Base-by-base conservation (phyloP, 306 rosid species). In the Gillenia trifoliata region DNA sequence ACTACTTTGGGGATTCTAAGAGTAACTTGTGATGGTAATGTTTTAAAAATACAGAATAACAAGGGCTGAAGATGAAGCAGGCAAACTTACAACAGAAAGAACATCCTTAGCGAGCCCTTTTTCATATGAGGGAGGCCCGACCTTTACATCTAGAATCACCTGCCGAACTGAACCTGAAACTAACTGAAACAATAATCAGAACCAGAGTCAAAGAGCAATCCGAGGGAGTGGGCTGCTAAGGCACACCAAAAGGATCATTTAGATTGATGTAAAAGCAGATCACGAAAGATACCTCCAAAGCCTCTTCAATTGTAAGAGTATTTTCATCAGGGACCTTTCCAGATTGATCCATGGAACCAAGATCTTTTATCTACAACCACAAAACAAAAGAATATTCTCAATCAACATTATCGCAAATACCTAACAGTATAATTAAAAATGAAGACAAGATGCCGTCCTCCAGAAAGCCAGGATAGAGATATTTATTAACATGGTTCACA, bases 41-140 rank as follows among this genome's bases (percentile, higher is more conserved):
- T 23, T 77, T 11, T 34, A 29, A 43, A 31, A 33, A 70, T 38
- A 67, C 20, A 61, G 12, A 52, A 73, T 38, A 75, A 67, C 63
- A 72, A 64, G 73, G 60, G 20, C 57, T 10, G 77, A 52, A 57
- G 43, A n/a, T 66, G 50, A 36, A 40, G 40, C 23, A 71, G 84
- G 12, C 33, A 79, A 82, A 88, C 98, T 89, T 86, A 93, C 98
- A 78, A 74, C 77, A 76, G 89, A 88, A 47, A 93, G 83, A 77
- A 93, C 83, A 74, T 93, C 93, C 70, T 64, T 66, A 15, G 97
- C 98, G 45, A 93, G 91, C 36, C 93, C 97, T 52, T 80, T 91
- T 87, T 93, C 98, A 83, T 79, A 89, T 25, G 75, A 86, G 13
- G 97, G 98, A 64, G 96, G 97, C 63, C 98, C 97, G 57, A 89